Conservation (phyloP, 192 early-diverging fungal species). For the Podila epigama region DNA sequence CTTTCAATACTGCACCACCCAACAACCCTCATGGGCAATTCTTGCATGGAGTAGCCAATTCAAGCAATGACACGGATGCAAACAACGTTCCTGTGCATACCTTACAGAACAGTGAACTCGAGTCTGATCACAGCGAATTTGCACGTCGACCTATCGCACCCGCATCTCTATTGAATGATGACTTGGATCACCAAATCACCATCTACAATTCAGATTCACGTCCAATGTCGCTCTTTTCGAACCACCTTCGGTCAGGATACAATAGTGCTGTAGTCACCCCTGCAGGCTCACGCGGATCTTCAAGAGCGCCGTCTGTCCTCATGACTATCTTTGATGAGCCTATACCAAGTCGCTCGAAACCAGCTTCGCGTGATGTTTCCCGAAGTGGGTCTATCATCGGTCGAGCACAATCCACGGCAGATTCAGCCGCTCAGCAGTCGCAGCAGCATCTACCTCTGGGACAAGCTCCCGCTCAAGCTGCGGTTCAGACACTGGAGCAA, state of each 20-base stretch:
- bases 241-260: slow-evolving; percentile 22
- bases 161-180: slow-evolving; percentile 4
- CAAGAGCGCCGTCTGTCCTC: slow-evolving; percentile 6
- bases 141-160: not conserved
- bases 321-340: slow-evolving; percentile 49
- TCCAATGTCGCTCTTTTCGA: slow-evolving; percentile 26
- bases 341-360: not conserved
- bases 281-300: slow-evolving; percentile 8
- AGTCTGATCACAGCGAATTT: not conserved
- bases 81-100: slow-evolving; percentile 4
- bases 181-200: not conserved
- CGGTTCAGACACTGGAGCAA: not conserved
- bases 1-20: too few species aligned
- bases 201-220: not conserved
- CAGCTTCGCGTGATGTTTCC: slow-evolving; percentile 5
- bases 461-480: too few species aligned
- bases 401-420: not conserved
- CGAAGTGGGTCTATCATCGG: slow-evolving; percentile 3
- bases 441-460: not conserved
- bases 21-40: not conserved
- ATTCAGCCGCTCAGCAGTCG: not conserved
- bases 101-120: not conserved
- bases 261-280: slow-evolving; percentile 3
- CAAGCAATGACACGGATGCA: slow-evolving; percentile 17
- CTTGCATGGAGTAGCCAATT: slow-evolving; percentile 11